Evolutionary conservation across 306 rosid genomes (phyloP).

Genomic region (Trifolium repens): DNA sequence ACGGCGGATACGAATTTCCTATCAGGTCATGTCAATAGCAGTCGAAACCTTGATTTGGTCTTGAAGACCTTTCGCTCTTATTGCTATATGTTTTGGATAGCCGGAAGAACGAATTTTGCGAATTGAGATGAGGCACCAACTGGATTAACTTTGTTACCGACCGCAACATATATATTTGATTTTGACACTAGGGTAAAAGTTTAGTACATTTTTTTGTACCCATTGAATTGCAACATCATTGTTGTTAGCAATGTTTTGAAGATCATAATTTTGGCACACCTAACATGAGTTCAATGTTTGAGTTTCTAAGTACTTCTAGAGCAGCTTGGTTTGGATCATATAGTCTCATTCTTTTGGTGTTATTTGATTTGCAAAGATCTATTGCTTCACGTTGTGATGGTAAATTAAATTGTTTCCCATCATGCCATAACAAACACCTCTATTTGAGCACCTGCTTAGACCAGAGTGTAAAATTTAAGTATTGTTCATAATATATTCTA

Average conservation of each 20-base stretch:
- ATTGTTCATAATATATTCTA: neutral
- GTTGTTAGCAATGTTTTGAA: constrained; percentile 53
- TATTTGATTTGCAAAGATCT: constrained; percentile 55
- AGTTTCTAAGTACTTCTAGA: constrained; percentile 57
- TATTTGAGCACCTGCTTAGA: constrained; percentile 52
- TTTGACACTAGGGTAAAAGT: constrained; percentile 53
- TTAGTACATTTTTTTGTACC: constrained; percentile 56
- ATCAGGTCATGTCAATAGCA: constrained; percentile 61
- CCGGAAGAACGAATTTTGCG: constrained; percentile 60
- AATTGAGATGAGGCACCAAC: constrained; percentile 47
- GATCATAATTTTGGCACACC: constrained; percentile 63
- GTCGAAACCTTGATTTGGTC: constrained; percentile 68
- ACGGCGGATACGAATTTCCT: constrained; percentile 65
- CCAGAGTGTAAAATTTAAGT: neutral
- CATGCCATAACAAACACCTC: constrained; percentile 75
- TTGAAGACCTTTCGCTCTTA: constrained; percentile 48
- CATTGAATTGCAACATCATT: constrained; percentile 45
- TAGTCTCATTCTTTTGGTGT: constrained; percentile 53
- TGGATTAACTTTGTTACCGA: constrained; percentile 66
- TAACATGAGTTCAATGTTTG: constrained; percentile 57
- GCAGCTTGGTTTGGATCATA: constrained; percentile 63
- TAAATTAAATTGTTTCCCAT: constrained; percentile 60
- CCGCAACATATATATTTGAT: constrained; percentile 62
- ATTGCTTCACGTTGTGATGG: constrained; percentile 56
- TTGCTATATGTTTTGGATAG: constrained; percentile 54